Evolutionary conservation across 495 filamentous ascomycete species (phyloP).

Genomic region (Amphirosellinia nigrospora): DNA sequence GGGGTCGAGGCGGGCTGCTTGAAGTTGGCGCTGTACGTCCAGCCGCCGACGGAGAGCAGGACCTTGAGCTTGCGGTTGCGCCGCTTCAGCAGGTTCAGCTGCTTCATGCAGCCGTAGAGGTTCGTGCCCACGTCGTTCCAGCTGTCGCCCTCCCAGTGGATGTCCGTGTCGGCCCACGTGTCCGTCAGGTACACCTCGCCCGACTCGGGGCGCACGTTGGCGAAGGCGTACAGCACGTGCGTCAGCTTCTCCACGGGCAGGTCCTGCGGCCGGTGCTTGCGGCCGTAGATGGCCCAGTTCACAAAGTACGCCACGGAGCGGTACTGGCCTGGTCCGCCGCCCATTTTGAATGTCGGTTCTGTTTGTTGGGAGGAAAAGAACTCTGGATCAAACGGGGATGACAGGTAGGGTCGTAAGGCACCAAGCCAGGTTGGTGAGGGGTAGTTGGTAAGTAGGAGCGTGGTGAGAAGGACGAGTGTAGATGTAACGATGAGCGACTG

Average conservation of each 20-base stretch:
- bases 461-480: slow-evolving; percentile 5
- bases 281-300: slow-evolving; percentile 94
- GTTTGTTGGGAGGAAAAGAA: background rate
- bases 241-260: slow-evolving; percentile 87
- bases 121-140: slow-evolving; percentile 74
- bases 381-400: background rate
- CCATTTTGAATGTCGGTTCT: slow-evolving; percentile 44
- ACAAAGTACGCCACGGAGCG: slow-evolving; percentile 83
- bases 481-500: background rate
- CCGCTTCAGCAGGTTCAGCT: slow-evolving; percentile 90
- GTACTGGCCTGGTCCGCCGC: slow-evolving; percentile 57
- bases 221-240: slow-evolving; percentile 82
- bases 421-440: slow-evolving; percentile 7
- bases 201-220: slow-evolving; percentile 67
- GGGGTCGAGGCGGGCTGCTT: slow-evolving; percentile 70
- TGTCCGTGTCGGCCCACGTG: slow-evolving; percentile 84
- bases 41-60: slow-evolving; percentile 91
- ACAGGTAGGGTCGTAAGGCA: background rate
- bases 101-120: slow-evolving; percentile 91
- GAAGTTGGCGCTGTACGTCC: slow-evolving; percentile 94
- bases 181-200: slow-evolving; percentile 79
- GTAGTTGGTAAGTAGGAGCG: background rate
- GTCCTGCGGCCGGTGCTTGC: slow-evolving; percentile 86
- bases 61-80: slow-evolving; percentile 87
- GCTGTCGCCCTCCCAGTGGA: slow-evolving; percentile 86